Percentiles rank a stretch among this genome's conserved stretches.
phyloP scores from a whole-genome alignment of 768 basidiomycete species.

The Phanerochaete sordida region DNA sequence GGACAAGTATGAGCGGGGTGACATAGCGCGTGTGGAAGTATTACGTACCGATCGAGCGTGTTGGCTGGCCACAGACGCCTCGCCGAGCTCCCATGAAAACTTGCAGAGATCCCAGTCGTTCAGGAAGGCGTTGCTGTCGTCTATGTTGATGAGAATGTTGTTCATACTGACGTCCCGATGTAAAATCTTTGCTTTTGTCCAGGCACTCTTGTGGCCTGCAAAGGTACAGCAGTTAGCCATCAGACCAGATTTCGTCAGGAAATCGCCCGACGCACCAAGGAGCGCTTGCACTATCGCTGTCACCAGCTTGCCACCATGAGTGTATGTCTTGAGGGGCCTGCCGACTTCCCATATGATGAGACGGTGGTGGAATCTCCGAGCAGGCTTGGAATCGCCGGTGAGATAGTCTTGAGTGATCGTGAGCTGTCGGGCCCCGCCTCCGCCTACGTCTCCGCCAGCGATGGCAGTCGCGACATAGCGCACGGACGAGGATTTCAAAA shows the following conservation, averaged over 20 bases:
- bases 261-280: not conserved
- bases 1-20: not conserved
- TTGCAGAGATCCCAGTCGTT: slow-evolving; percentile 13
- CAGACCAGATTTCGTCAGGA: no score
- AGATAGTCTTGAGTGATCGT: not conserved
- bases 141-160: slow-evolving; percentile 17
- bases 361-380: not conserved
- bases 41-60: not conserved
- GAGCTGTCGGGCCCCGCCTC: no score
- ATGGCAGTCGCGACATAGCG: not conserved
- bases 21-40: not conserved
- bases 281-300: not conserved
- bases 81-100: not conserved
- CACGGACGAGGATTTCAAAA: not conserved
- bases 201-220: slow-evolving; percentile 11
- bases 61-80: not conserved
- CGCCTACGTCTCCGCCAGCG: not conserved
- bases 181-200: slow-evolving; percentile 9
- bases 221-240: no score
- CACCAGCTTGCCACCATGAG: not conserved
- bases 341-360: not conserved
- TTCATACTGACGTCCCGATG: slow-evolving; percentile 18
- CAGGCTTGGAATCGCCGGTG: not conserved
- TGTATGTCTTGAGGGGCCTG: not conserved
- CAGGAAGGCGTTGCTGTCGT: not conserved